A percentile compares a stretch with the other conserved stretches of the same genome.
These are phyloP conservation scores for Syncephalastrum racemosum DNA, from an alignment of 371 early-diverging fungal genomes.

Conservation along the genomic window DNA sequence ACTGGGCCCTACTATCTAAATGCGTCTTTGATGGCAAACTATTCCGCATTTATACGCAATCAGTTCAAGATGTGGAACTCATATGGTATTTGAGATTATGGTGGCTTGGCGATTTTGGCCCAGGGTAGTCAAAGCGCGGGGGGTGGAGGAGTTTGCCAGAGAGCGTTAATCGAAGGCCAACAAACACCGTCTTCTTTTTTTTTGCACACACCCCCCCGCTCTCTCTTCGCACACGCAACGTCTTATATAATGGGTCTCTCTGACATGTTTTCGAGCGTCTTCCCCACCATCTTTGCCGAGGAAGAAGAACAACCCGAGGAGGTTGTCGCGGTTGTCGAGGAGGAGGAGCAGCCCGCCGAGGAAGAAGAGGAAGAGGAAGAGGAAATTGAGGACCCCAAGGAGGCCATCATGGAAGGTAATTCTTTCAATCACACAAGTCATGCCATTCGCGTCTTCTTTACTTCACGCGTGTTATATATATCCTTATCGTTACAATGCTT, in stretches of 20 bases:
- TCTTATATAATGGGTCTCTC: conserved; percentile 39
- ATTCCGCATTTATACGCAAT: too few relatives aligned
- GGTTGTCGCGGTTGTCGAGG: conserved; percentile 14
- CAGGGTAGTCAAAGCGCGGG: too few relatives aligned
- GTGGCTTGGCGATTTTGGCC: background rate
- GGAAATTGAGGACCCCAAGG: conserved; percentile 45
- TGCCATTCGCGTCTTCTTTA: background rate
- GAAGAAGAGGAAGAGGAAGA: conserved; percentile 23
- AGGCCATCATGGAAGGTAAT: conserved; percentile 49
- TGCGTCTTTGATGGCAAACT: too few relatives aligned
- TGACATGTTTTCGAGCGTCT: conserved; percentile 50
- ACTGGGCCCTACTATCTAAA: too few relatives aligned
- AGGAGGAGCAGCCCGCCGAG: conserved; percentile 25
- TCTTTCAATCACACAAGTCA: background rate
- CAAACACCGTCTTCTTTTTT: conserved; percentile 2
- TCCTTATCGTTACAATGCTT: background rate
- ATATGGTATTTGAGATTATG: background rate
- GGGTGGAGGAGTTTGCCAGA: background rate
- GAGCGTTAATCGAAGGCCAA: background rate
- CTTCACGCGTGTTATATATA: background rate
- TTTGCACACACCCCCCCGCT: conserved; percentile 1
- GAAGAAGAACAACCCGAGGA: conserved; percentile 17
- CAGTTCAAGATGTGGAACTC: background rate
- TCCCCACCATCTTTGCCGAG: conserved; percentile 53
- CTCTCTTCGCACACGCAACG: too few relatives aligned